Evolutionary conservation across 768 basidiomycete species (phyloP), one percentile per base, ranked within the genome.

Genomic region (Psilocybe sp.): DNA sequence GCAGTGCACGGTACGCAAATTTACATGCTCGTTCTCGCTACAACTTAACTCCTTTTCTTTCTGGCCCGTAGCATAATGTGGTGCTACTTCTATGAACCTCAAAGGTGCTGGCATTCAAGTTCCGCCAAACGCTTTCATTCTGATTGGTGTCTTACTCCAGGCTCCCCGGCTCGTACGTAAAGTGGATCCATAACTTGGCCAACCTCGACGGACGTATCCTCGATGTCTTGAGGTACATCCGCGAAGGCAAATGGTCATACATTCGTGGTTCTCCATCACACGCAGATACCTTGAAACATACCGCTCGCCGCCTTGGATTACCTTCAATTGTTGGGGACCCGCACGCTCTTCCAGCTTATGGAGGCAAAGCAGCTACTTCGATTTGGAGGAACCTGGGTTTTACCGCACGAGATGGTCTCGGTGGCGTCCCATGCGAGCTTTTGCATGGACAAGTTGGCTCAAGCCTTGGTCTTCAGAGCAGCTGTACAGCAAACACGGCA

Each of bases 31-130:
- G 35, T 16, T n/a, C 14, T 19, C 8, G 8, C 19, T 10, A 33
- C 28, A 32, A 19, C 33, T 11, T 16, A 45, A 19, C 15, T 13
- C 12, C 13, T 16, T 33, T 36, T 46, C 20, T 16, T 28, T 28
- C 23, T 28, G 4, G 7, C 3, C 23, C 23, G 38, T 61, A 91
- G 89, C 60, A 89, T 91, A 47, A 90, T 91, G 87, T 91, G 89
- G 89, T 90, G 89, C 58, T 92, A 87, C 65, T 84, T 89, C 62
- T 91, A 92, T 58, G 73, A 84, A 59, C 87, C 89, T 4, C 71
- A 79, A 54, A 80, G 85, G 87, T 89, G 60, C 43, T 58, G 54
- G 13, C 23, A 16, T 33, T 34, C 15, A 41, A 41, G 34, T 14
- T 31, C 8, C 16, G 6, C 38, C 34, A 19, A 2, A 19, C 23